Conservation (phyloP, 2,329 filamentous ascomycete species). For the Cladophialophora carrionii region DNA sequence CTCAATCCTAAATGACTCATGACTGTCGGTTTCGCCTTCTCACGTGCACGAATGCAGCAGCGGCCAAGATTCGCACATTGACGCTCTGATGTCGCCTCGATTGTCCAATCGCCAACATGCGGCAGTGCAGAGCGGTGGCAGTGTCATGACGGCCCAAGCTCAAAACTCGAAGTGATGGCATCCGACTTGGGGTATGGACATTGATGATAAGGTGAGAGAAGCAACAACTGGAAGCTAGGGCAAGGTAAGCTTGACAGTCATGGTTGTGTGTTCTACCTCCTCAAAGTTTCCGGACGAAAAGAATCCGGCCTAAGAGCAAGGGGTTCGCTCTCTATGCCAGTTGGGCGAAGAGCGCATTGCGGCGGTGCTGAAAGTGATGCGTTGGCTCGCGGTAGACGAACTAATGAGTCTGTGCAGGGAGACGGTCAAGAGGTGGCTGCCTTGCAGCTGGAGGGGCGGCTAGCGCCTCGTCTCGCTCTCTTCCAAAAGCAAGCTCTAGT, state of each 20-base stretch:
- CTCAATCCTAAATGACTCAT: neutral
- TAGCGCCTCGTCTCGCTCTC: neutral
- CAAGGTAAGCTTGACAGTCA: neutral
- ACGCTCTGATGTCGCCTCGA: neutral
- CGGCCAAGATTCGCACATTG: neutral
- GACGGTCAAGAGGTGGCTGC: neutral
- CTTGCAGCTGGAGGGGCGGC: neutral
- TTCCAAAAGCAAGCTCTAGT: neutral
- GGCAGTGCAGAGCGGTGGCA: neutral
- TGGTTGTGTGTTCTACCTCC: neutral
- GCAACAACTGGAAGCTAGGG: neutral
- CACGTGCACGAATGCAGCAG: neutral
- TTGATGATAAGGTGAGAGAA: neutral
- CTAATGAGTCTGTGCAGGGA: neutral
- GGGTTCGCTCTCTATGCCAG: neutral
- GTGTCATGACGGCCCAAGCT: neutral
- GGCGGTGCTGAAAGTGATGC: slow-evolving; percentile 5
- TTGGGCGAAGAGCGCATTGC: neutral
- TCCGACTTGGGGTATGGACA: neutral
- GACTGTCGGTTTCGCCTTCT: neutral
- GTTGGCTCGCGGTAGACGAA: neutral
- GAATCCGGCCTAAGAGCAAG: neutral
- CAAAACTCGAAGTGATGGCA: neutral
- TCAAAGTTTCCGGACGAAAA: neutral
- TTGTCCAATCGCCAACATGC: neutral